Percentiles rank a stretch among this genome's conserved stretches.
Conservation (phyloP, 2,329 filamentous ascomycete species). For the Sclerotinia borealis region DNA sequence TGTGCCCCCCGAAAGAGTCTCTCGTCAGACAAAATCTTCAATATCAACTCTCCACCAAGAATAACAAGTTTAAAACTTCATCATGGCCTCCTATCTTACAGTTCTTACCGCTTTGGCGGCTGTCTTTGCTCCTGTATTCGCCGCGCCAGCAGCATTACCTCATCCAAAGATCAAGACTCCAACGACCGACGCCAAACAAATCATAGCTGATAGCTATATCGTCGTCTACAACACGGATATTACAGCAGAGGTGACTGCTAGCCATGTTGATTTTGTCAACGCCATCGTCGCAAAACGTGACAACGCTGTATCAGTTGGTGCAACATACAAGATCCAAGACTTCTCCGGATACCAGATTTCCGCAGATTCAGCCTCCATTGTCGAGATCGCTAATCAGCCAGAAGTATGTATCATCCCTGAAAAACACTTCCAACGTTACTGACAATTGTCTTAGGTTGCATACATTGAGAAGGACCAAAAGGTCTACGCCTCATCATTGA, state of each 20-base stretch:
- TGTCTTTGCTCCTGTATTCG: conserved; percentile 25
- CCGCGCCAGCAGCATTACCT: conserved; percentile 18
- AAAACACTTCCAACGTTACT: not conserved
- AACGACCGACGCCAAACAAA: conserved; percentile 43
- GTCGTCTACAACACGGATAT: conserved; percentile 57
- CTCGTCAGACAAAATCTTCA: conserved; percentile 1
- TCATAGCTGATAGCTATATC: conserved; percentile 54
- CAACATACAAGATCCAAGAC: conserved; percentile 23
- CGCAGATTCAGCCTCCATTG: conserved; percentile 26
- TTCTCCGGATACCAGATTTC: conserved; percentile 29
- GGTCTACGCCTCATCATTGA: conserved; percentile 29
- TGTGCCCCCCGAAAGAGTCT: not conserved
- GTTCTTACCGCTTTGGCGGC: conserved; percentile 28
- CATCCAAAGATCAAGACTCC: conserved; percentile 29
- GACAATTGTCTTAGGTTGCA: conserved; percentile 21
- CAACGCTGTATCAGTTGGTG: conserved; percentile 33
- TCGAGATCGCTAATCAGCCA: conserved; percentile 26
- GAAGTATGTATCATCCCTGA: conserved; percentile 18
- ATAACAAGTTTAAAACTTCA: conserved; percentile 4
- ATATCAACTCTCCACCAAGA: not conserved
- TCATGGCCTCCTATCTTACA: conserved; percentile 26
- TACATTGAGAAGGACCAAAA: conserved; percentile 29
- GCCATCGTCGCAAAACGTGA: conserved; percentile 51
- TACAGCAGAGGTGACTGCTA: conserved; percentile 42
- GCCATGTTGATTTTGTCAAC: conserved; percentile 45